Evolutionary conservation across 1,284 basidiomycete species (phyloP).

Genomic region (Apiotrichum mycotoxinovorans): DNA sequence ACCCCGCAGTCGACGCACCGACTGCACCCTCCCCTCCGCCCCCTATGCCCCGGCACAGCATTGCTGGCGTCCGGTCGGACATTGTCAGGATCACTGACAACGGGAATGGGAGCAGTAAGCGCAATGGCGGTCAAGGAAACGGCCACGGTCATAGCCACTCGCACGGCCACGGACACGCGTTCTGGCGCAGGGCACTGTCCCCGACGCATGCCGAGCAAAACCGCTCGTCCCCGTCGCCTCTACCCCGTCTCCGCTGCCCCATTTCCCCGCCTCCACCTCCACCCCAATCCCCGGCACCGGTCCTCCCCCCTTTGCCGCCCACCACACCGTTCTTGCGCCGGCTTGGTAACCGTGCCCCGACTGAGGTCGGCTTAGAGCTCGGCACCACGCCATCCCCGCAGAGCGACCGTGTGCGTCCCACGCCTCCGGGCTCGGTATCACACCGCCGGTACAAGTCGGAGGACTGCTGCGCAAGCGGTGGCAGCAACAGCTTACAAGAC

Average conservation of each 20-base stretch:
- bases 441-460: background rate
- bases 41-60: no score
- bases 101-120: no score
- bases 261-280: background rate
- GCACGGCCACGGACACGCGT: no score
- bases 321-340: background rate
- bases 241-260: background rate
- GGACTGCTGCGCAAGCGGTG: background rate
- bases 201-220: background rate
- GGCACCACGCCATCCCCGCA: constrained; percentile 3
- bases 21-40: background rate
- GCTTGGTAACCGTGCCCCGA: background rate
- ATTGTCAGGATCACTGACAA: no score
- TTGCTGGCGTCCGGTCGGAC: no score
- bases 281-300: background rate
- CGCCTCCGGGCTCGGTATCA: background rate
- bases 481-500: background rate
- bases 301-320: background rate
- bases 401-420: background rate
- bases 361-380: constrained; percentile 6
- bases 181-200: background rate
- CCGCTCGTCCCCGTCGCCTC: no score
- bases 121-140: no score
- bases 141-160: no score
- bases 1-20: background rate